These are phyloP conservation scores for Hyaloscypha variabilis DNA, from an alignment of 495 filamentous ascomycete species.

Conservation along the genomic window DNA sequence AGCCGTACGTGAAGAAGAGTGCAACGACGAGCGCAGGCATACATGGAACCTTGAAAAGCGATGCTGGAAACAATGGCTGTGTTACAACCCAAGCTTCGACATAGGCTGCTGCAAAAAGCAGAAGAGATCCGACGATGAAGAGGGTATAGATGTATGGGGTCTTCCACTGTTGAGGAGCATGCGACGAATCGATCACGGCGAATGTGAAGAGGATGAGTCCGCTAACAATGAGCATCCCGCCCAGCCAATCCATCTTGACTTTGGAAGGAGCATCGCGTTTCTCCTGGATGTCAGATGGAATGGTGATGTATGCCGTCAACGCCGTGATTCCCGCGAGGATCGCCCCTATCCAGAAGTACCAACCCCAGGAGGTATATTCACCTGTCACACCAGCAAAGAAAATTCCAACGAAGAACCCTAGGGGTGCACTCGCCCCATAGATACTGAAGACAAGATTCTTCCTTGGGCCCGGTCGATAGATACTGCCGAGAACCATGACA, in stretches of 20 bases:
- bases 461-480: slow-evolving; percentile 80
- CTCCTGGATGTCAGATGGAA: slow-evolving; percentile 65
- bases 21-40: slow-evolving; percentile 69
- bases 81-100: slow-evolving; percentile 76
- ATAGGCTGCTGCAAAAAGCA: slow-evolving; percentile 64
- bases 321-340: slow-evolving; percentile 49
- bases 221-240: slow-evolving; percentile 61
- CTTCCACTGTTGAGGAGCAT: slow-evolving; percentile 69
- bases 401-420: slow-evolving; percentile 81
- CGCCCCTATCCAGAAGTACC: slow-evolving; percentile 81
- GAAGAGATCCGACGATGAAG: slow-evolving; percentile 59
- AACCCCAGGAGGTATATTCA: slow-evolving; percentile 67
- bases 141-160: slow-evolving; percentile 72
- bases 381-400: slow-evolving; percentile 75
- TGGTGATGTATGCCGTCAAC: slow-evolving; percentile 59
- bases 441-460: slow-evolving; percentile 86
- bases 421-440: slow-evolving; percentile 74
- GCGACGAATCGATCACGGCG: slow-evolving; percentile 74
- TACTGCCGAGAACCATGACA: slow-evolving; percentile 77
- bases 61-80: slow-evolving; percentile 73
- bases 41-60: slow-evolving; percentile 73
- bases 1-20: slow-evolving; percentile 76
- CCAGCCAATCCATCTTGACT: slow-evolving; percentile 63
- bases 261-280: slow-evolving; percentile 40
- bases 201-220: slow-evolving; percentile 75